A percentile compares a stretch with the other conserved stretches of the same genome.
phyloP scores from a whole-genome alignment of 441 rosid species.

The Gossypium schwendimanii region DNA sequence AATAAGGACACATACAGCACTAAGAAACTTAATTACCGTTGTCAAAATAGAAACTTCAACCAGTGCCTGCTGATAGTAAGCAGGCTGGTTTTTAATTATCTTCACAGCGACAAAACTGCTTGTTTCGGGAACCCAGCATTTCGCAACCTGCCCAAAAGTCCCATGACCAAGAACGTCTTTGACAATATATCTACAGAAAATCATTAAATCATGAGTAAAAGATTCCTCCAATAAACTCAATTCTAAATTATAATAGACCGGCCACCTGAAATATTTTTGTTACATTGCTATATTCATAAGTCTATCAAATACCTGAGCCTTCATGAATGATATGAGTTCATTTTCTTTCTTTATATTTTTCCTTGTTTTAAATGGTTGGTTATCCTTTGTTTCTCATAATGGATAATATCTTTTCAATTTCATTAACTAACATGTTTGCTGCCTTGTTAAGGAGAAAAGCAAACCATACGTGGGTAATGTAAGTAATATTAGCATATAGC shows the following conservation, averaged over 20 bases:
- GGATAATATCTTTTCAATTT: not conserved
- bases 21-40: slow-evolving; percentile 45
- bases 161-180: slow-evolving; percentile 99
- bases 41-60: slow-evolving; percentile 98
- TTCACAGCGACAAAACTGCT: slow-evolving; percentile 82
- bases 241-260: not conserved
- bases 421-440: not conserved
- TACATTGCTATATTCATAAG: not conserved
- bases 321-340: not conserved
- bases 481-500: not conserved
- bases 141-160: slow-evolving; percentile 99
- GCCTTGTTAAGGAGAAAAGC: not conserved
- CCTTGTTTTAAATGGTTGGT: not conserved
- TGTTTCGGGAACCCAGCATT: slow-evolving; percentile 84
- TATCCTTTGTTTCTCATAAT: slow-evolving; percentile 3
- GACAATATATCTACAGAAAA: slow-evolving; percentile 74
- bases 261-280: not conserved
- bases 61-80: slow-evolving; percentile 95
- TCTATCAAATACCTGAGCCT: not conserved
- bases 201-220: slow-evolving; percentile 15
- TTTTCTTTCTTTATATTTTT: not conserved
- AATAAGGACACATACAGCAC: slow-evolving; percentile 9
- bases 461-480: not conserved
- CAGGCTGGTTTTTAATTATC: slow-evolving; percentile 96
- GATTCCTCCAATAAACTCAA: not conserved